Evolutionary conservation across 495 filamentous ascomycete species (phyloP).

Genomic region (Achaetomiella virescens): DNA sequence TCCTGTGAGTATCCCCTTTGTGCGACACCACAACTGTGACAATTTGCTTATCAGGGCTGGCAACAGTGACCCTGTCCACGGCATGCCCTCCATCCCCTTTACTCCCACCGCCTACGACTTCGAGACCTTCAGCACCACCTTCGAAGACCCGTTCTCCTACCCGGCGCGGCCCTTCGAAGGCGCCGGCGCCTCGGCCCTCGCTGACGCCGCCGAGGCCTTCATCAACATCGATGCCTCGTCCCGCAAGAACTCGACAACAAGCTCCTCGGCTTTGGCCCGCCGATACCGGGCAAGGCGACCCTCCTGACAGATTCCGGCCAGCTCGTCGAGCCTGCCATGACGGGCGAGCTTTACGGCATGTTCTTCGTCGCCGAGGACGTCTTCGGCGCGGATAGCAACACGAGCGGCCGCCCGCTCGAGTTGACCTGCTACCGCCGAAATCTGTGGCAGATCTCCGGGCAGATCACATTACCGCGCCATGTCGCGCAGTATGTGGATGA

Average conservation of each 20-base stretch:
- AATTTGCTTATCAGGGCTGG: not conserved
- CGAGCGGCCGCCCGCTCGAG: conserved; percentile 57
- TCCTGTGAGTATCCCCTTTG: conserved; percentile 33
- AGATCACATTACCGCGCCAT: conserved; percentile 66
- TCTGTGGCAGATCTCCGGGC: conserved; percentile 81
- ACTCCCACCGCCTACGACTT: conserved; percentile 49
- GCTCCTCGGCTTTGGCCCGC: conserved; percentile 66
- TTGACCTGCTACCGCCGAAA: conserved; percentile 90
- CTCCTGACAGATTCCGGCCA: conserved; percentile 36
- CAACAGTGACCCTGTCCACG: conserved; percentile 38
- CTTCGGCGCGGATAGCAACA: conserved; percentile 42
- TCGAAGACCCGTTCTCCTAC: conserved; percentile 64
- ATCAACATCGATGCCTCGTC: conserved; percentile 33
- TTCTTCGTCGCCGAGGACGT: conserved; percentile 84
- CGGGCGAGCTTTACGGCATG: conserved; percentile 87
- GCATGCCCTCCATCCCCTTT: conserved; percentile 44
- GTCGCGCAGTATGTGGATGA: conserved; percentile 72
- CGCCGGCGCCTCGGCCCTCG: conserved; percentile 14
- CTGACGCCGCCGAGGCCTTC: conserved; percentile 34
- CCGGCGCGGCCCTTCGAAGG: conserved; percentile 35
- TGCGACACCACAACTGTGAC: not conserved
- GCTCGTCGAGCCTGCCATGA: conserved; percentile 54
- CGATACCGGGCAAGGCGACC: conserved; percentile 56
- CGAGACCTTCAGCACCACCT: conserved; percentile 50
- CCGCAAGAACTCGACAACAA: conserved; percentile 38